Percentiles rank a stretch among this genome's conserved stretches.
Conservation (phyloP, 148 eudicot species). For the Talinum fruticosum region DNA sequence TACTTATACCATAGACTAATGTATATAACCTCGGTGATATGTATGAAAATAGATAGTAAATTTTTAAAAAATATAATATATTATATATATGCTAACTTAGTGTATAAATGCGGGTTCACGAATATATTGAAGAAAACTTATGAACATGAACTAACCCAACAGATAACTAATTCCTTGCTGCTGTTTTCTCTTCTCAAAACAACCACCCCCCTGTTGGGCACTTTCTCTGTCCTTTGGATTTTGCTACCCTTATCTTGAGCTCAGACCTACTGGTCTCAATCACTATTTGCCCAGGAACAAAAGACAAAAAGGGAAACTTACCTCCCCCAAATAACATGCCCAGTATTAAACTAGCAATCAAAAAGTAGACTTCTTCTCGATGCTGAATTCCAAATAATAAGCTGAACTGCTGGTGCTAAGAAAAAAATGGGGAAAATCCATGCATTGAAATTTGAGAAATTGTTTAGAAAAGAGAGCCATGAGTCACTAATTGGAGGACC, state of each 20-base stretch:
- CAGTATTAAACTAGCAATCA: too few relatives aligned
- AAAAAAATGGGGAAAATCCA: conserved; percentile 36
- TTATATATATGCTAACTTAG: too few relatives aligned
- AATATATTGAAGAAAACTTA: too few relatives aligned
- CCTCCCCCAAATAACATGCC: background rate
- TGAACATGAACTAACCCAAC: too few relatives aligned
- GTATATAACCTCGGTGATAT: too few relatives aligned
- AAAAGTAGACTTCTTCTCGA: background rate
- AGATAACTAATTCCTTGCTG: too few relatives aligned
- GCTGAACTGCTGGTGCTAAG: conserved; percentile 26
- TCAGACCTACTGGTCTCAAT: background rate
- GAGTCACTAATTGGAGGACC: conserved; percentile 41
- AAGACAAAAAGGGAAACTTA: background rate
- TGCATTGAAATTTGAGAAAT: conserved; percentile 20
- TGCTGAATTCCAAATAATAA: background rate
- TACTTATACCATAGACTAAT: too few relatives aligned
- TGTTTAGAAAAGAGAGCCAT: conserved; percentile 28
- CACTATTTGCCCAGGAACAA: background rate
- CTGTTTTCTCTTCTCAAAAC: too few relatives aligned
- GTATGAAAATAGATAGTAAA: too few relatives aligned
- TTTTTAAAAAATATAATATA: too few relatives aligned
- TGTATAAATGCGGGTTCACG: too few relatives aligned
- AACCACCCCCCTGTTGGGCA: background rate
- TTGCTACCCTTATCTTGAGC: background rate
- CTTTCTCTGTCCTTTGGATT: background rate